Evolutionary conservation across 331 rosid genomes (phyloP).

Genomic region (Quercus lobata): DNA sequence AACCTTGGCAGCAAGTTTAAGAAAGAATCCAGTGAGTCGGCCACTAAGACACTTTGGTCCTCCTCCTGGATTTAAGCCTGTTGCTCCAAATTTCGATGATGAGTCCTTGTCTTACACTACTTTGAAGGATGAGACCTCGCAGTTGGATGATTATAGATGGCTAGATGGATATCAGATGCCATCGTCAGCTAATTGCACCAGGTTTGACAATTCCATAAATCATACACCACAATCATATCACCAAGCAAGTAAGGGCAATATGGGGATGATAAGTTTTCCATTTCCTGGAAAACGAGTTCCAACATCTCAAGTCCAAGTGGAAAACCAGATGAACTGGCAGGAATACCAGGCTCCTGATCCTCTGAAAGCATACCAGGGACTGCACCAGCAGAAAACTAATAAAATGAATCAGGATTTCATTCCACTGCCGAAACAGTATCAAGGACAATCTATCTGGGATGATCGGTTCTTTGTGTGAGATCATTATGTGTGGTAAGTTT

Average conservation of each 20-base stretch:
- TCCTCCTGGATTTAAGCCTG: not conserved
- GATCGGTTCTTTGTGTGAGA: not conserved
- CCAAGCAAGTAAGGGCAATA: not conserved
- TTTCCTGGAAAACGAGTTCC: not conserved
- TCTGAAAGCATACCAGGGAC: not conserved
- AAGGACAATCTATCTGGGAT: not conserved
- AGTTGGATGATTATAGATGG: not conserved
- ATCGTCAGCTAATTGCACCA: not conserved
- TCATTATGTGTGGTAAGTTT: not conserved
- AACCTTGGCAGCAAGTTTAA: not conserved
- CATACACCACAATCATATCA: not conserved
- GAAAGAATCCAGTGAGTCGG: not conserved
- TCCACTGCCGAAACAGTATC: not conserved
- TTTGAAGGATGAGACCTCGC: not conserved
- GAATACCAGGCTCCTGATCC: not conserved
- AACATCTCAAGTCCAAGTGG: not conserved
- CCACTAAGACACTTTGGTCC: not conserved
- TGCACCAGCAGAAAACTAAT: not conserved
- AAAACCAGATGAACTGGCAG: not conserved
- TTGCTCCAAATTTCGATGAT: not conserved
- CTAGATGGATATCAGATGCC: not conserved
- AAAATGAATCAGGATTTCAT: not conserved
- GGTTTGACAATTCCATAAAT: not conserved
- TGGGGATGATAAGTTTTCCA: not conserved
- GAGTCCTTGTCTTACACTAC: not conserved